phyloP scores from a whole-genome alignment of 2,329 filamentous ascomycete genomes.

The Coniella lustricola region DNA sequence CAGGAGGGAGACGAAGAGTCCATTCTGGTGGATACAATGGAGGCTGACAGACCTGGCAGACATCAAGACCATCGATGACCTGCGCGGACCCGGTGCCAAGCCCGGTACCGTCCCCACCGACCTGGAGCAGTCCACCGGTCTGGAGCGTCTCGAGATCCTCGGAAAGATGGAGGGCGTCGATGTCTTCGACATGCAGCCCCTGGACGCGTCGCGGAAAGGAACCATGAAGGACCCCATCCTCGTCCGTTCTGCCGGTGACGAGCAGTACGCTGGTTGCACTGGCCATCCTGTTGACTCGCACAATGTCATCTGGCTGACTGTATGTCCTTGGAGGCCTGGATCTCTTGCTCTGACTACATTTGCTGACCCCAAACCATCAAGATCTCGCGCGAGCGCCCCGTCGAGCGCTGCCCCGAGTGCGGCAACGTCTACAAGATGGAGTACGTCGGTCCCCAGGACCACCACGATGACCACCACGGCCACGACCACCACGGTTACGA shows the following conservation, averaged over 20 bases:
- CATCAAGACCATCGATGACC: slow-evolving; percentile 73
- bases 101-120: slow-evolving; percentile 86
- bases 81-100: slow-evolving; percentile 73
- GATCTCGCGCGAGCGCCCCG: slow-evolving; percentile 81
- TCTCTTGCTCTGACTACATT: no score
- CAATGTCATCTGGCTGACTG: slow-evolving; percentile 81
- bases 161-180: slow-evolving; percentile 99
- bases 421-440: slow-evolving; percentile 97
- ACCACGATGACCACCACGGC: slow-evolving; percentile 50
- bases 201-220: slow-evolving; percentile 83
- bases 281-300: slow-evolving; percentile 90
- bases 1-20: no score
- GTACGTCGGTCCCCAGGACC: slow-evolving; percentile 76
- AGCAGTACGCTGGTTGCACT: slow-evolving; percentile 96
- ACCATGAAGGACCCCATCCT: slow-evolving; percentile 85
- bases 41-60: slow-evolving; percentile 47
- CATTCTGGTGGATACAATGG: background rate
- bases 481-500: slow-evolving; percentile 56
- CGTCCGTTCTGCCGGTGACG: slow-evolving; percentile 85
- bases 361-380: slow-evolving; percentile 29
- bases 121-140: slow-evolving; percentile 90
- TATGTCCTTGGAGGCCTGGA: no score
- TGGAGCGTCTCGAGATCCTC: slow-evolving; percentile 96
- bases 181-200: slow-evolving; percentile 95
- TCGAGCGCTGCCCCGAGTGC: slow-evolving; percentile 95